Base-by-base conservation (phyloP, 345 rosid genomes). In the Salix udensis region DNA sequence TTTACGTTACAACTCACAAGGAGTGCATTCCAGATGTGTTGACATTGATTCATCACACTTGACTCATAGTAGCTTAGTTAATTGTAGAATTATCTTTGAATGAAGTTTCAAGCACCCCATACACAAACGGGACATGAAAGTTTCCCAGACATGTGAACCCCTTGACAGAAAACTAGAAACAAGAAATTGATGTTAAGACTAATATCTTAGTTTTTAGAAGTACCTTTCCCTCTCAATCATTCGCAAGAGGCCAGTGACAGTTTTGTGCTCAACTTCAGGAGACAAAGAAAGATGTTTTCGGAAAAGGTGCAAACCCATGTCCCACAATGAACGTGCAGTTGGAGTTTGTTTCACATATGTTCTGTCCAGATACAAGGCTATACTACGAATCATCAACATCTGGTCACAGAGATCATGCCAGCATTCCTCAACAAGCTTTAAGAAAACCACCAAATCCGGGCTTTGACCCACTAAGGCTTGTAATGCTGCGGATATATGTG, bases 151-250 rank as follows among this genome's bases (percentile, higher is more conserved):
- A 75, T 30, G 71, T 30, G 61, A 2, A 75, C 53, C 16, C 2
- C 21, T 52, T 52, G 28, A 65, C 64, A 36, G 66, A 62, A 55
- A 1, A 55, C 23, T 8, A 46, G 1, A 34, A 52, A 40, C 23
- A 12, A n/a, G 24, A 34, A 21, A 55, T 1, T 37, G 5, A 72
- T 70, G 30, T 40, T 58, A 13, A 40, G 65, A 34, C 46, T 58
- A 72, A 26, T 48, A 65, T 66, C 37, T 42, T 48, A 52, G 46
- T 30, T 67, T 75, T 23, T 26, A 18, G 44, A 74, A 39, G 76
- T 88, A 96, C 98, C 99, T 91, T 86, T 96, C 99, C 69, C 86
- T 91, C 88, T 95, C 97, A 80, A 95, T 93, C 96, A 90, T 90
- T 75, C 93, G 88, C 78, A 95, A 85, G 79, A 95, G 96, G 73